phyloP scores from a whole-genome alignment of 2,329 filamentous ascomycete species.

The Lasiodiplodia hormozganensis region DNA sequence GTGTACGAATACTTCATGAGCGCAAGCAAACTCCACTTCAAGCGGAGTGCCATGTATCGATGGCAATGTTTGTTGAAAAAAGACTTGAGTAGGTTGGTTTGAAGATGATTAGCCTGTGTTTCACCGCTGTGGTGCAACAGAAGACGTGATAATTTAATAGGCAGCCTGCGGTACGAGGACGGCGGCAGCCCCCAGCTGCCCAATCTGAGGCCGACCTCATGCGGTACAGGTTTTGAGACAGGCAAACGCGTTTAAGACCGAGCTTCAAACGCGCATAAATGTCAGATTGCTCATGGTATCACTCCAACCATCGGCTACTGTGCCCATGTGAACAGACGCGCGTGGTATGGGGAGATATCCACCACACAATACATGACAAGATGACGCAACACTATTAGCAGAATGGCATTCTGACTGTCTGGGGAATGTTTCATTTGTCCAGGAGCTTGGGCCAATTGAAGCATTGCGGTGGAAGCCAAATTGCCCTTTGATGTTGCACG shows the following conservation, averaged over 20 bases:
- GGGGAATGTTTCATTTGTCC: neutral
- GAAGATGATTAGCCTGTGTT: neutral
- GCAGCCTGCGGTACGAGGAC: neutral
- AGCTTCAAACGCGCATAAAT: neutral
- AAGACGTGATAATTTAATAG: neutral
- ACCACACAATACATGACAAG: neutral
- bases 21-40: neutral
- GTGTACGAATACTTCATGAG: slow-evolving; percentile 9
- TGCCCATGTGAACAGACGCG: neutral
- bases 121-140: neutral
- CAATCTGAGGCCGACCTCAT: neutral
- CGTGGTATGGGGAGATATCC: neutral
- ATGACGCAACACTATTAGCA: neutral
- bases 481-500: neutral
- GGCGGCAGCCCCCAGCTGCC: neutral
- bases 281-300: neutral
- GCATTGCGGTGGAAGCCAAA: neutral
- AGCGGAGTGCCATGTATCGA: neutral
- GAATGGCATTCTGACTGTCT: neutral
- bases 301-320: neutral
- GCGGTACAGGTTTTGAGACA: neutral
- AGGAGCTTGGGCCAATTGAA: neutral
- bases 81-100: neutral
- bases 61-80: neutral
- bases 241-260: neutral